These are phyloP conservation scores for Verticillium nonalfalfae DNA, from an alignment of 2,329 filamentous ascomycete genomes.

Conservation along the genomic window DNA sequence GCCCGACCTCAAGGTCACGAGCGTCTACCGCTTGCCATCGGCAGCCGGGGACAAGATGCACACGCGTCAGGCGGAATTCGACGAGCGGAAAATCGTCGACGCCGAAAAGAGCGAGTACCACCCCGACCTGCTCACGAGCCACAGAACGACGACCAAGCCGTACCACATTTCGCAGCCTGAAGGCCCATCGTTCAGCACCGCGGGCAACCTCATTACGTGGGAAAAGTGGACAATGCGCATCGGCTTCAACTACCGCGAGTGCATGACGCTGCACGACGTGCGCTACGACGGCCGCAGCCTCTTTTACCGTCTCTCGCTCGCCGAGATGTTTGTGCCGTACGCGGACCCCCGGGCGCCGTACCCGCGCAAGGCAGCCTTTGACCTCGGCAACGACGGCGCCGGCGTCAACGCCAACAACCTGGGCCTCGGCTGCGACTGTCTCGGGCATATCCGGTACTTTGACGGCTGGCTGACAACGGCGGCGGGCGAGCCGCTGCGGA, in stretches of 20 bases:
- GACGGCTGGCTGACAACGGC: slow-evolving; percentile 23
- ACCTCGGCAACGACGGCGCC: slow-evolving; percentile 61
- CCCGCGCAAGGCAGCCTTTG: slow-evolving; percentile 63
- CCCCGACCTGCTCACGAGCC: slow-evolving; percentile 17
- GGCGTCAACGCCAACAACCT: slow-evolving; percentile 63
- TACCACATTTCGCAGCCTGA: slow-evolving; percentile 29
- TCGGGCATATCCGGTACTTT: slow-evolving; percentile 52
- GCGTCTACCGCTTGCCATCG: slow-evolving; percentile 41
- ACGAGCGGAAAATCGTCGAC: slow-evolving; percentile 27
- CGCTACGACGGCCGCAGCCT: slow-evolving; percentile 58
- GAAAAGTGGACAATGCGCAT: slow-evolving; percentile 65
- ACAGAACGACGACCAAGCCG: slow-evolving; percentile 24
- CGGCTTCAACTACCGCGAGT: slow-evolving; percentile 64
- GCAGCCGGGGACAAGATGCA: slow-evolving; percentile 30
- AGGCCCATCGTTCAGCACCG: slow-evolving; percentile 33
- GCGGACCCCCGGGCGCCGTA: slow-evolving; percentile 58
- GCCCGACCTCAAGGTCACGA: slow-evolving; percentile 39
- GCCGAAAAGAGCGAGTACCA: slow-evolving; percentile 26
- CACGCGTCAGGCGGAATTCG: slow-evolving; percentile 25
- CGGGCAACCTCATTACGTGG: slow-evolving; percentile 42
- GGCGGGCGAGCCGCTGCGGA: slow-evolving; percentile 20
- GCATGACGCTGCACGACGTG: slow-evolving; percentile 62
- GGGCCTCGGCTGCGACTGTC: slow-evolving; percentile 59
- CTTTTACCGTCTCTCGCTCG: slow-evolving; percentile 61
- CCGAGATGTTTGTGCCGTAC: slow-evolving; percentile 67